phyloP scores from a whole-genome alignment of 1,284 basidiomycete genomes.

The Clitocybe nebularis region DNA sequence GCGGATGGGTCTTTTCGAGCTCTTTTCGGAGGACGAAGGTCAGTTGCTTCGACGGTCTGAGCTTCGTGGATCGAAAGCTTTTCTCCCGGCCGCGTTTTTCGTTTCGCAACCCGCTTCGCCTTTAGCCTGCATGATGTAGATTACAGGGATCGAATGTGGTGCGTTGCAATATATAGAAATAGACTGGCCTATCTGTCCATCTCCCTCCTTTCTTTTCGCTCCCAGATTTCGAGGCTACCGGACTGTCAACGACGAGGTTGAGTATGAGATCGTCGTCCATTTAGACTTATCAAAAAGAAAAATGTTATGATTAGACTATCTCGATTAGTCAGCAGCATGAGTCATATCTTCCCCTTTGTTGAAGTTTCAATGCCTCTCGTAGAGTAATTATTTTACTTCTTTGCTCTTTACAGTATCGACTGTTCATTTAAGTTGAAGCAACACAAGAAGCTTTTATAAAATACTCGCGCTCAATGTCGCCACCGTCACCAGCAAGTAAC shows the following conservation, averaged over 20 bases:
- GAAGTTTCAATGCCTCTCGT: no score
- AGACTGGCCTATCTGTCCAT: slow-evolving; percentile 78
- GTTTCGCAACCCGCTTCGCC: slow-evolving; percentile 63
- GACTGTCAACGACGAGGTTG: slow-evolving; percentile 52
- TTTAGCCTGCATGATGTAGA: slow-evolving; percentile 58
- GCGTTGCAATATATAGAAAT: slow-evolving; percentile 10
- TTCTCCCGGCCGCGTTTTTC: slow-evolving; percentile 44
- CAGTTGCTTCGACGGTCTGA: slow-evolving; percentile 10
- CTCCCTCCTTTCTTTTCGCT: slow-evolving; percentile 64
- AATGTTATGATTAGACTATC: slow-evolving; percentile 4
- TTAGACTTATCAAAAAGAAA: slow-evolving; percentile 1
- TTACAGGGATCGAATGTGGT: slow-evolving; percentile 17
- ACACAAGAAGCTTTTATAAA: no score
- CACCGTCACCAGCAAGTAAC: slow-evolving; percentile 27
- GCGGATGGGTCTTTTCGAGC: slow-evolving; percentile 36
- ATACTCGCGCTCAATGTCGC: slow-evolving; percentile 29
- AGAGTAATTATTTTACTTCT: no score
- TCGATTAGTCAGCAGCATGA: slow-evolving; percentile 19
- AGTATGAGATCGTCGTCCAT: slow-evolving; percentile 73
- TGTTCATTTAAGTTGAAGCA: background rate
- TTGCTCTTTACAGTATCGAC: background rate
- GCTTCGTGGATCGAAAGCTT: slow-evolving; percentile 16
- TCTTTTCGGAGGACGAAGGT: slow-evolving; percentile 42
- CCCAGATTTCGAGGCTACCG: slow-evolving; percentile 23
- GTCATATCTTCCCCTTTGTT: no score